Base-by-base conservation (phyloP, 2,329 filamentous ascomycete species). In the Penicillium hesseltinei region DNA sequence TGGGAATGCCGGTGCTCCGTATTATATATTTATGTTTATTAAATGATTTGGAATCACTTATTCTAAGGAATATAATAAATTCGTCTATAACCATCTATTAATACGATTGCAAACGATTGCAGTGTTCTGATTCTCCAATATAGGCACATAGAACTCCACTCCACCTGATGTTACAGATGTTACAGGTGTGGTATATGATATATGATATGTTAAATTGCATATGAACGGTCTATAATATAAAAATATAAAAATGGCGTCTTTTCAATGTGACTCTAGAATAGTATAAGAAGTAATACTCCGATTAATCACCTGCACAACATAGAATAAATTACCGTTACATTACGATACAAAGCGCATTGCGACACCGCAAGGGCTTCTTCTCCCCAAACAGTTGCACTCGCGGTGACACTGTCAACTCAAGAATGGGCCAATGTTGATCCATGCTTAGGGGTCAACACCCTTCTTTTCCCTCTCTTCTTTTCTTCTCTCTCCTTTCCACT, bases 391-490 rank as follows among this genome's bases (percentile, higher is more conserved):
- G 62, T 63, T 64, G 62, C 62, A 66, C 60, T 62, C 51, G 35
- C 47, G 54, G 64, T 66, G 57, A 65, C 63, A 66, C 65, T 64
- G 54, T 56, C 54, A 53, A 58, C 59, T 38, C 52, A 64, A 56
- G 65, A 67, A 67, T 67, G 65, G 61, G 56, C 63, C 64, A 66
- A 55, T 66, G 65, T 65, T 67, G 65, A 67, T 67, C 65, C 64
- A 66, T 66, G 59, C 58, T 64, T 64, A 46, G 46, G 52, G 45
- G 46, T 48, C 44, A 43, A 43, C 35, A 36, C 43, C 57, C 53
- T 50, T 51, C 23, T 51, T 10, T 44, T 48, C 45, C 21, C 43
- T 42, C 51, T 38, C 42, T 40, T 35, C 33, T 35, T 35, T 17
- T 35, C 13, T 47, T 39, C 23, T 38, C 45, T 40, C 31, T 57